These are phyloP conservation scores for Cucumis hystrix DNA, from an alignment of 306 rosid species.

Conservation along the genomic window DNA sequence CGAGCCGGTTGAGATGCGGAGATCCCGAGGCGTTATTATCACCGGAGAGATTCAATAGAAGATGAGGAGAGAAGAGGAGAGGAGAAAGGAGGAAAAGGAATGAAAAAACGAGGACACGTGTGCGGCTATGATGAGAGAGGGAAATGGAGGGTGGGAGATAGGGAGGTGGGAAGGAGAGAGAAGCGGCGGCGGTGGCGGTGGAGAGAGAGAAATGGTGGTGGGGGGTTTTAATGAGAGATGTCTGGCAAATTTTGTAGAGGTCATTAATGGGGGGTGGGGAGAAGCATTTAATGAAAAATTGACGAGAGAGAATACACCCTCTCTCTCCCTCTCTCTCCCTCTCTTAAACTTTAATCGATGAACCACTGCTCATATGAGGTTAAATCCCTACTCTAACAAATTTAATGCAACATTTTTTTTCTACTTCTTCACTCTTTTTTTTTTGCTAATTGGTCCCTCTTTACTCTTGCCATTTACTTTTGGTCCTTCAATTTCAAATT, in stretches of 20 bases:
- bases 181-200: not conserved
- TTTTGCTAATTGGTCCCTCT: not conserved
- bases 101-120: constrained; percentile 32
- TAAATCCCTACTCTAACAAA: not conserved
- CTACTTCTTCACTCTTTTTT: not conserved
- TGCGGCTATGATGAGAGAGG: constrained; percentile 8
- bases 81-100: not conserved
- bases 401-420: not conserved
- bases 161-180: not conserved
- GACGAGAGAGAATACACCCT: constrained; percentile 6
- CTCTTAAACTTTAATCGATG: not conserved
- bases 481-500: not conserved
- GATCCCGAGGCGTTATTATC: constrained; percentile 93
- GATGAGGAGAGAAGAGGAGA: constrained; percentile 14
- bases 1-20: constrained; percentile 81
- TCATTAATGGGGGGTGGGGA: constrained; percentile 18
- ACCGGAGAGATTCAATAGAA: constrained; percentile 79
- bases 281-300: constrained; percentile 23
- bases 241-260: constrained; percentile 21
- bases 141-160: constrained; percentile 27
- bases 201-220: not conserved
- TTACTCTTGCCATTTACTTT: no score
- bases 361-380: not conserved
- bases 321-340: not conserved
- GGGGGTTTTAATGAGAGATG: constrained; percentile 13